These are phyloP conservation scores for Malania oleifera DNA, from an alignment of 164 flowering plant species.

Conservation along the genomic window DNA sequence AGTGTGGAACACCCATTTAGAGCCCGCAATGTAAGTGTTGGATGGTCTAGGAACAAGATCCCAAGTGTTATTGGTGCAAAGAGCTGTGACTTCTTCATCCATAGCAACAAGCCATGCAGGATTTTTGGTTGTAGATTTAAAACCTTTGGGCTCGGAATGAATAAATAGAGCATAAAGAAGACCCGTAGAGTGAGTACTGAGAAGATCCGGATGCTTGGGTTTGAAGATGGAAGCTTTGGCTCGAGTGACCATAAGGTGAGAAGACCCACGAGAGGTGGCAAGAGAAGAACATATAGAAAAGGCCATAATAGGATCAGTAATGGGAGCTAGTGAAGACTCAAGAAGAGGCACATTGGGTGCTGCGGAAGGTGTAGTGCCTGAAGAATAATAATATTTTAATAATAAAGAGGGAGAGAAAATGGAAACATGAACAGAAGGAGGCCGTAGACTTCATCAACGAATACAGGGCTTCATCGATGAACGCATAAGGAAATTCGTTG, in stretches of 20 bases:
- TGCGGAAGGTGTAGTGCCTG: too few relatives aligned
- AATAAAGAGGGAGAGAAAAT: too few relatives aligned
- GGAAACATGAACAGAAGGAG: too few relatives aligned
- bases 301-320: too few relatives aligned
- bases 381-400: too few relatives aligned
- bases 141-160: slow-evolving; percentile 5
- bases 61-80: slow-evolving; percentile 9
- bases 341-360: too few relatives aligned
- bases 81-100: slow-evolving; percentile 12
- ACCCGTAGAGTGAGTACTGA: neutral
- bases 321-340: too few relatives aligned
- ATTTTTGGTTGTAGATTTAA: slow-evolving; percentile 7
- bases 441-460: too few relatives aligned
- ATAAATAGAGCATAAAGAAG: slow-evolving; percentile 3
- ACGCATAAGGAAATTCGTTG: too few relatives aligned
- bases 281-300: too few relatives aligned
- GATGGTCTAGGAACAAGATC: neutral
- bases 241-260: slow-evolving; percentile 12
- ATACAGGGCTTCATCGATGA: too few relatives aligned
- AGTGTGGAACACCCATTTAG: slow-evolving; percentile 7
- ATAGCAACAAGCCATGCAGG: slow-evolving; percentile 16
- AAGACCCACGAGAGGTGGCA: too few relatives aligned
- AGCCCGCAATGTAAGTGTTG: neutral
- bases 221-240: slow-evolving; percentile 9
- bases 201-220: neutral